A percentile compares a stretch with the other conserved stretches of the same genome.
phyloP scores from a whole-genome alignment of 805 yeast genomes.

The Candida awuae region DNA sequence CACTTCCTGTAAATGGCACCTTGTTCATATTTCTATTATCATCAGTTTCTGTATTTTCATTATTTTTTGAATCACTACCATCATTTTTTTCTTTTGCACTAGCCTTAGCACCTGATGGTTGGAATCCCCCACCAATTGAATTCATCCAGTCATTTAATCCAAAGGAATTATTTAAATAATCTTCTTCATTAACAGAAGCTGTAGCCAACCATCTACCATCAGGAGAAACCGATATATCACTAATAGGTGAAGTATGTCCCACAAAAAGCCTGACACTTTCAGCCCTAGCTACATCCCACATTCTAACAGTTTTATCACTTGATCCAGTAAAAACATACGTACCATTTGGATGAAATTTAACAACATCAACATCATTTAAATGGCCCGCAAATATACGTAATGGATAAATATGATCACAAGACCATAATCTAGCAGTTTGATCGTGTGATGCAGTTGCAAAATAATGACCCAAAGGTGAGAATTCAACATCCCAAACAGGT shows the following conservation, averaged over 20 bases:
- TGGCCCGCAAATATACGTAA: constrained; percentile 96
- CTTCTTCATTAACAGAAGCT: constrained; percentile 27
- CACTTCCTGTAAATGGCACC: constrained; percentile 30
- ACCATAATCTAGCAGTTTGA: constrained; percentile 96
- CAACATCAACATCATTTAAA: constrained; percentile 90
- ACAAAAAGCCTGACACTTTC: constrained; percentile 83
- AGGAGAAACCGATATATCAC: constrained; percentile 82
- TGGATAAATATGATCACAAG: constrained; percentile 96
- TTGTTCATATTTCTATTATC: not conserved
- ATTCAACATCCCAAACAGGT: constrained; percentile 96
- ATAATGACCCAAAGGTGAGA: constrained; percentile 92
- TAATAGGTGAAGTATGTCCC: constrained; percentile 88
- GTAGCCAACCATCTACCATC: constrained; percentile 96
- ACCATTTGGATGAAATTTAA: constrained; percentile 93
- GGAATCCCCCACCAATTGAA: constrained; percentile 10
- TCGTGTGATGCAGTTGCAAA: constrained; percentile 98
- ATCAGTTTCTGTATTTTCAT: constrained; percentile 63
- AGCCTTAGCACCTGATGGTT: constrained; percentile 1
- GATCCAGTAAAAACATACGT: constrained; percentile 93
- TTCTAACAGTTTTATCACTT: constrained; percentile 87
- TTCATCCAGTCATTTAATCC: constrained; percentile 9
- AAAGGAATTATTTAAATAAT: constrained; percentile 8
- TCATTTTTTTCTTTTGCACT: not conserved
- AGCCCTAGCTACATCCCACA: constrained; percentile 96
- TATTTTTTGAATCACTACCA: not conserved